Conservation (phyloP, 257 asterid genomes). For the Nicotiana sylvestris region DNA sequence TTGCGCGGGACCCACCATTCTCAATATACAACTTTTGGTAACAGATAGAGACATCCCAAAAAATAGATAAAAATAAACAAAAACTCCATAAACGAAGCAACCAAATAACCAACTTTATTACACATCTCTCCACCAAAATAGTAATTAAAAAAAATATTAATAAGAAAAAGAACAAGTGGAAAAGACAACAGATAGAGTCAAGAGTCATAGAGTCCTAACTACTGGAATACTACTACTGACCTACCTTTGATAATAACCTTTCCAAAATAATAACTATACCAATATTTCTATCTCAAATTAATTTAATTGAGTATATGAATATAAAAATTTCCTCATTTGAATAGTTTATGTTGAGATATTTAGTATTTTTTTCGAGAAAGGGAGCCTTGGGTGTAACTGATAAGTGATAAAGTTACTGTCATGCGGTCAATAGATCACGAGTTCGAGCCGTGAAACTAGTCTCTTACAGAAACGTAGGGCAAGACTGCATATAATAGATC, state of each 20-base stretch:
- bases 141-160: background rate
- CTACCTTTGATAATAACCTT: background rate
- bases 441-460: too few species aligned
- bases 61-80: too few species aligned
- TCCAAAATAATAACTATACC: background rate
- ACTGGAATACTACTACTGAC: background rate
- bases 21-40: background rate
- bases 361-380: background rate
- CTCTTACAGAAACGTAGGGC: too few species aligned
- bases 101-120: background rate
- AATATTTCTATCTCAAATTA: background rate
- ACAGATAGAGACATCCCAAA: background rate
- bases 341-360: background rate
- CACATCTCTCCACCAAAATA: background rate
- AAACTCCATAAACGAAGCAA: background rate
- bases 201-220: background rate
- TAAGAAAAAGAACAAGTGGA: background rate
- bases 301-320: background rate
- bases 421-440: background rate
- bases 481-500: too few species aligned
- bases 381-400: accelerated
- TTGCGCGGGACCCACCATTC: background rate
- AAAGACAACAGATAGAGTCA: background rate
- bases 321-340: background rate
- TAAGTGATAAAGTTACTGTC: background rate